Base-by-base conservation (phyloP, 140 eudicot genomes). In the Erigeron philadelphicus region DNA sequence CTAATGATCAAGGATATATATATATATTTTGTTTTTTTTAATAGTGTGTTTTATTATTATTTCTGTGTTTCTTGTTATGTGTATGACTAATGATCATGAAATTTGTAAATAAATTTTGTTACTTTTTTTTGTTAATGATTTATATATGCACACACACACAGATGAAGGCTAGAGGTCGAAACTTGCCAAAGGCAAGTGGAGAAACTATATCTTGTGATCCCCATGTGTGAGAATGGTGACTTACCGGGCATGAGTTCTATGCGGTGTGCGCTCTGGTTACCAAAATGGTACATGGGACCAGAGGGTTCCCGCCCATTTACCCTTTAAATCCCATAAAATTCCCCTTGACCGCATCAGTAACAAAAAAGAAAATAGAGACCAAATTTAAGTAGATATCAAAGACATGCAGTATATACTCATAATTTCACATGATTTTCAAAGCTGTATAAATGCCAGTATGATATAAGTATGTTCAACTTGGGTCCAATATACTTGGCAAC, bases 381-480 rank as follows among this genome's bases (percentile, higher is more conserved):
- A 60, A 60, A 60, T 61, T 5, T 31, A 31, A 31, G 38, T 31
- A 31, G 5, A 35, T 6, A 63, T 46, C 66, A 73, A 64, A 59
- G 21, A 35, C 0, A 21, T 21, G 25, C 25, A 21, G 25, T 21
- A 21, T 21, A 21, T 21, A 21, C 43, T 53, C 47, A 52, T 65
- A 50, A 19, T 59, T 18, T 62, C 44, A 50, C 52, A 18, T 23
- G 41, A 42, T 7, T 11, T 19, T 40, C 5, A 53, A 52, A 42
- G 56, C 60, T 23, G 47, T 47, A 59, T 10, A 59, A 72, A 11
- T 50, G 71, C 6, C 8, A 2, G 45, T 11, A 55, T 41, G 53
- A 72, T 59, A 46, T 59, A 31, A 48, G 76, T 46, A 72, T 2
- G 49, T 50, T 47, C 11, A 12, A 31, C n/a, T 54, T 35, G 18